A percentile compares a stretch with the other conserved stretches of the same genome.
phyloP scores from a whole-genome alignment of 2,329 filamentous ascomycete genomes.

The Moelleriella libera region DNA sequence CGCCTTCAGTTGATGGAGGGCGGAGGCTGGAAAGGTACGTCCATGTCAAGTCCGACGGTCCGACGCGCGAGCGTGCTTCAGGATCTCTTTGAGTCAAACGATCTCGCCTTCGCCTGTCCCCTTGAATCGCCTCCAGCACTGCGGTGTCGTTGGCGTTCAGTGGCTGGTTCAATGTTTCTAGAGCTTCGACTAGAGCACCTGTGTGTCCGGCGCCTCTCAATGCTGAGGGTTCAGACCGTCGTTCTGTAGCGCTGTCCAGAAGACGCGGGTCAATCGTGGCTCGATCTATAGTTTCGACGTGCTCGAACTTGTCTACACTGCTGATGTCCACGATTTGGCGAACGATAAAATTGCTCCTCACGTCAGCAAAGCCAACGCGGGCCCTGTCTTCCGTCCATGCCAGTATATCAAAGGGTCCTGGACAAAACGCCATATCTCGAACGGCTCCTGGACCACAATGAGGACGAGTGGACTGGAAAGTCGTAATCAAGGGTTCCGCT shows the following conservation, averaged over 20 bases:
- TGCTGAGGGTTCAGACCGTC: conserved; percentile 14
- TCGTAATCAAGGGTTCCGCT: conserved; percentile 51
- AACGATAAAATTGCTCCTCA: conserved; percentile 50
- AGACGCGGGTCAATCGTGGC: conserved; percentile 39
- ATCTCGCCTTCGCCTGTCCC: conserved; percentile 36
- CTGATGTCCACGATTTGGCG: conserved; percentile 57
- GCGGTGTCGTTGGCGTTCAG: conserved; percentile 39
- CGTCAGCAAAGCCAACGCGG: conserved; percentile 58
- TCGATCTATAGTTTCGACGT: conserved; percentile 40
- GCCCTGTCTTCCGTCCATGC: conserved; percentile 89
- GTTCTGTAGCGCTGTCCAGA: conserved; percentile 30
- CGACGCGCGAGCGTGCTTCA: conserved; percentile 9
- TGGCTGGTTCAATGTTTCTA: conserved; percentile 34
- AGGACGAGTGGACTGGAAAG: conserved; percentile 66
- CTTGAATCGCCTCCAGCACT: conserved; percentile 41
- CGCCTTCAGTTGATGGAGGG: conserved; percentile 9
- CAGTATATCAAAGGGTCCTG: conserved; percentile 76
- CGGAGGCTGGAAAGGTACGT: conserved; percentile 8
- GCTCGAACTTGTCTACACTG: conserved; percentile 40
- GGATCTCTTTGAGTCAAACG: conserved; percentile 16
- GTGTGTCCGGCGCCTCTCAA: conserved; percentile 2
- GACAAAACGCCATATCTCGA: conserved; percentile 83
- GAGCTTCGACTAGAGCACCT: conserved; percentile 12
- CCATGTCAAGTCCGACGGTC: conserved; percentile 6
- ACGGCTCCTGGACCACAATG: conserved; percentile 62